Conservation (phyloP, 129 eudicot genomes). For the Dittrichia graveolens region DNA sequence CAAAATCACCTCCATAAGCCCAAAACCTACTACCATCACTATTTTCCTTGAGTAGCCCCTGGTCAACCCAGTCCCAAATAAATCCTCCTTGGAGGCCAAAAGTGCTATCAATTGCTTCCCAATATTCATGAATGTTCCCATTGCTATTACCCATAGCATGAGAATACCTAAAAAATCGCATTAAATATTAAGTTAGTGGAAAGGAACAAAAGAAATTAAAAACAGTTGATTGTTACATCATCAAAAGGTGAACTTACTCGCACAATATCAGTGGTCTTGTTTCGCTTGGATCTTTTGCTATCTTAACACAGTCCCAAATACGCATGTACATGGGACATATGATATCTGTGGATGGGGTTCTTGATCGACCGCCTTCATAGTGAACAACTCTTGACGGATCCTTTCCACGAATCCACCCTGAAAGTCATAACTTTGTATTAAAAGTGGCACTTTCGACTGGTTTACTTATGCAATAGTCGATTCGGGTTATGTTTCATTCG, state of each 20-base stretch:
- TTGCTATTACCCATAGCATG: constrained; percentile 99
- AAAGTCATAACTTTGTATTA: constrained; percentile 27
- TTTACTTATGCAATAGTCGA: not conserved
- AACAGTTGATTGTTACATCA: not conserved
- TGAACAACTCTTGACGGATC: constrained; percentile 87
- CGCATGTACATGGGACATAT: constrained; percentile 99
- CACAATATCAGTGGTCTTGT: constrained; percentile 82
- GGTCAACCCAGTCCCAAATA: constrained; percentile 99
- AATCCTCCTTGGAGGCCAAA: constrained; percentile 99
- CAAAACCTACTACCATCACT: constrained; percentile 67
- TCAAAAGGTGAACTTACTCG: constrained; percentile 64
- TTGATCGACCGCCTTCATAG: constrained; percentile 95
- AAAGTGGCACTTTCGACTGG: not conserved
- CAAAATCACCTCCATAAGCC: constrained; percentile 99
- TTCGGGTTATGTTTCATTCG: not conserved
- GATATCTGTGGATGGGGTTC: constrained; percentile 90
- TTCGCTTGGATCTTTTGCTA: constrained; percentile 88
- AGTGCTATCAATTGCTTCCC: constrained; percentile 93
- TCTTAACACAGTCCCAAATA: constrained; percentile 90
- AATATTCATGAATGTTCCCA: constrained; percentile 79
- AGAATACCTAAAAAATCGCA: constrained; percentile 62
- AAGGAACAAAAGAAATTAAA: not conserved
- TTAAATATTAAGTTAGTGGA: not conserved
- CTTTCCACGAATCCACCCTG: constrained; percentile 93
- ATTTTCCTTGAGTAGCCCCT: constrained; percentile 79